Evolutionary conservation across 805 yeast genomes (phyloP).

Genomic region (Kodamaea hsintzibuensis): DNA sequence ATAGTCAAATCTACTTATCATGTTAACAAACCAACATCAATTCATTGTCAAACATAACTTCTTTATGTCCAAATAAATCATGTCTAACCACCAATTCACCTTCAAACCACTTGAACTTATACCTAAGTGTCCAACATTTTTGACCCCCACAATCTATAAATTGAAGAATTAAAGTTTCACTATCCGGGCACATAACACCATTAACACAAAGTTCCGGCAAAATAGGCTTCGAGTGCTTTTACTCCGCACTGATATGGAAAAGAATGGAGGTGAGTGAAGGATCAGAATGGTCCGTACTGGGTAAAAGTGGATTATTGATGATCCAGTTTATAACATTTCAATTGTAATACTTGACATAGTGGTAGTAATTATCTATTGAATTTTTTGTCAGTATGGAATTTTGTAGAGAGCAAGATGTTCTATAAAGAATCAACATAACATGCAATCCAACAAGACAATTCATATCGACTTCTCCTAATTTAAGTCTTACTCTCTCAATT

Average conservation of each 20-base stretch:
- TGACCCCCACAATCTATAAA: not conserved
- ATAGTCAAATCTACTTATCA: too few relatives aligned
- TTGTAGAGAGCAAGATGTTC: not conserved
- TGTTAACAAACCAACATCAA: too few relatives aligned
- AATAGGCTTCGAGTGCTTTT: not conserved
- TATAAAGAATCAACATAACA: not conserved
- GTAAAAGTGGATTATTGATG: not conserved
- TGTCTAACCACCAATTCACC: not conserved
- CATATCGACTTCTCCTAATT: not conserved
- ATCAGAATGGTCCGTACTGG: not conserved
- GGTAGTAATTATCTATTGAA: too few relatives aligned
- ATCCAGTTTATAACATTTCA: not conserved
- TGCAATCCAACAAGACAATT: not conserved
- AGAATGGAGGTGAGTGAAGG: not conserved
- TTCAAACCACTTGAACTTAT: too few relatives aligned
- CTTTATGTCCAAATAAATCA: not conserved
- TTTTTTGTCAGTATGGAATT: not conserved
- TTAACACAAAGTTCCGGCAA: not conserved
- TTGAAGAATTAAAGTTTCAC: not conserved
- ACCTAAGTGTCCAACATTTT: not conserved
- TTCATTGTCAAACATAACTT: too few relatives aligned
- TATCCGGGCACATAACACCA: not conserved
- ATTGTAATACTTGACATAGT: too few relatives aligned
- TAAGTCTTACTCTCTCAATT: not conserved
- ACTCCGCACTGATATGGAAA: not conserved